A percentile compares a stretch with the other conserved stretches of the same genome.
Conservation (phyloP, 352 stramenopile genomes). For the Phytophthora pinifolia region DNA sequence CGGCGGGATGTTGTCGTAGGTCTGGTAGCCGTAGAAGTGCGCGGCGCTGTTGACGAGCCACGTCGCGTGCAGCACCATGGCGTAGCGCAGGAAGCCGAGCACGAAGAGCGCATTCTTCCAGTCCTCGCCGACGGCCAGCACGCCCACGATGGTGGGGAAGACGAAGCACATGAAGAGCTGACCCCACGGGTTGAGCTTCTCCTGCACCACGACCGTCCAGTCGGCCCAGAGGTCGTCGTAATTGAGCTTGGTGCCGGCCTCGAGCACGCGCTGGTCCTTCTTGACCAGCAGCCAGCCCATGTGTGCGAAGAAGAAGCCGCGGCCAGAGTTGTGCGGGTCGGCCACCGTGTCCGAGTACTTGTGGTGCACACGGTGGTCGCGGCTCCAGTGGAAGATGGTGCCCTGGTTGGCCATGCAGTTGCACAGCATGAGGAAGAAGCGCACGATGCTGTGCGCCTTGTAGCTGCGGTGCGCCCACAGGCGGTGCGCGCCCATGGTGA, state of each 20-base stretch:
- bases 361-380: slow-evolving; percentile 99
- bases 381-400: slow-evolving; percentile 97
- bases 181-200: slow-evolving; percentile 97
- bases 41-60: slow-evolving; percentile 98
- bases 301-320: slow-evolving; percentile 99
- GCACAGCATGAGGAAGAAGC: slow-evolving; percentile 97
- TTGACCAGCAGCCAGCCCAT: slow-evolving; percentile 99
- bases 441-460: slow-evolving; percentile 90
- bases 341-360: slow-evolving; percentile 97
- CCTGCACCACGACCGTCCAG: slow-evolving; percentile 94
- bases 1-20: slow-evolving; percentile 96
- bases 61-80: slow-evolving; percentile 95
- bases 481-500: slow-evolving; percentile 98
- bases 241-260: slow-evolving; percentile 93
- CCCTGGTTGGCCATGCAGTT: slow-evolving; percentile 98
- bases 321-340: slow-evolving; percentile 94
- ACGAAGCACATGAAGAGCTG: slow-evolving; percentile 98
- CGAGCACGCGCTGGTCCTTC: slow-evolving; percentile 93
- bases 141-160: slow-evolving; percentile 91
- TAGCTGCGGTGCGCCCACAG: slow-evolving; percentile 97
- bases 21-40: slow-evolving; percentile 97
- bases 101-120: slow-evolving; percentile 97
- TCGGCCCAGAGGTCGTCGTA: slow-evolving; percentile 97
- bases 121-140: slow-evolving; percentile 87
- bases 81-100: slow-evolving; percentile 94